Percentiles rank a stretch among this genome's conserved stretches.
Evolutionary conservation across 2,329 filamentous ascomycete genomes (phyloP).

Genomic region (Basipetospora chlamydospora): DNA sequence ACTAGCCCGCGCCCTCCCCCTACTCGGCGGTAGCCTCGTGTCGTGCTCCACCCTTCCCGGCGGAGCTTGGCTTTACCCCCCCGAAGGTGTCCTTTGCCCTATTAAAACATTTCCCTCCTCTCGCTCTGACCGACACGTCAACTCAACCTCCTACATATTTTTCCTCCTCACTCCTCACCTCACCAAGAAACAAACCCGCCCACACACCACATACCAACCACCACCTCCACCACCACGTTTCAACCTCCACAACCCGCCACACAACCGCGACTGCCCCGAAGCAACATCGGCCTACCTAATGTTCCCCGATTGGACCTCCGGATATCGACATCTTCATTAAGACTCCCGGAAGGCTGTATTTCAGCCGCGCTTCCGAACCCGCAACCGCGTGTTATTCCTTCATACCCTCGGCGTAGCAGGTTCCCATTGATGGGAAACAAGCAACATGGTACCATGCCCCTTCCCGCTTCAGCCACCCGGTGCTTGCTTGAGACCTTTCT

Average conservation of each 20-base stretch:
- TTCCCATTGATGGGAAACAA: conserved; percentile 3
- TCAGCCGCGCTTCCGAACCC: neutral
- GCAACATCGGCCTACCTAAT: neutral
- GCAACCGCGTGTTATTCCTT: neutral
- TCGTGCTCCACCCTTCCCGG: no score
- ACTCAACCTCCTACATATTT: no score
- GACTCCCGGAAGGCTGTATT: neutral
- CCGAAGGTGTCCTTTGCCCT: no score
- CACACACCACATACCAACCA: neutral
- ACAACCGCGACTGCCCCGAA: neutral
- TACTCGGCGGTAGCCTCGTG: no score
- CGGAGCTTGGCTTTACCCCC: no score
- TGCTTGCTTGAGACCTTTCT: neutral
- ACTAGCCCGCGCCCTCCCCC: no score
- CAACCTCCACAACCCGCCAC: neutral
- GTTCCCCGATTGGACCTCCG: conserved; percentile 1
- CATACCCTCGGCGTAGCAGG: conserved; percentile 1
- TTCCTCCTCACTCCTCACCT: no score
- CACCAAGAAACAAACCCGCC: no score
- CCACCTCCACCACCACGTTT: neutral
- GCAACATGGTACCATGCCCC: conserved; percentile 1
- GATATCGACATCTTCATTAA: neutral
- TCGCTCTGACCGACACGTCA: no score
- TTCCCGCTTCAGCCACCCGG: neutral
- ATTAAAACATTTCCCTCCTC: no score